These are phyloP conservation scores for Solanum paucissectum DNA, from an alignment of 257 asterid genomes.

Conservation along the genomic window DNA sequence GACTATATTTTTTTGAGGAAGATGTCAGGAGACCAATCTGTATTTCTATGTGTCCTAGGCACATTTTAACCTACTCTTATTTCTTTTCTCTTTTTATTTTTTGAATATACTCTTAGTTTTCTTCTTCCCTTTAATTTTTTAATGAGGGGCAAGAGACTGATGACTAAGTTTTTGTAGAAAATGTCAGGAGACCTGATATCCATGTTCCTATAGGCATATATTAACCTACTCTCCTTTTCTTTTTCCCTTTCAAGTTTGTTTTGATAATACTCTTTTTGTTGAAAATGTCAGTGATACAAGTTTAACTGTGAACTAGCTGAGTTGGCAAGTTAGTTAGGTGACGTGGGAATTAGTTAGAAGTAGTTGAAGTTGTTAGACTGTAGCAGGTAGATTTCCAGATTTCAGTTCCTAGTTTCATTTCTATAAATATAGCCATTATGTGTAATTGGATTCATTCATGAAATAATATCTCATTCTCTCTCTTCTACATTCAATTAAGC, in stretches of 20 bases:
- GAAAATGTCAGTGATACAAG: neutral
- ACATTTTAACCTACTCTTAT: neutral
- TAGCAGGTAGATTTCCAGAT: too few relatives aligned
- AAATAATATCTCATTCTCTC: too few relatives aligned
- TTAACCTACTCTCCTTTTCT: neutral
- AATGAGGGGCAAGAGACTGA: neutral
- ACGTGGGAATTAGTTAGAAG: too few relatives aligned
- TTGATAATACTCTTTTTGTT: neutral
- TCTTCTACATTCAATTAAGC: too few relatives aligned
- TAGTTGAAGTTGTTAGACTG: too few relatives aligned
- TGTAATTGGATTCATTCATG: too few relatives aligned
- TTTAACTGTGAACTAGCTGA: too few relatives aligned
- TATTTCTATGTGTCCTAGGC: neutral
- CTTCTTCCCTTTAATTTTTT: neutral
- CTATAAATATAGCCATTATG: too few relatives aligned
- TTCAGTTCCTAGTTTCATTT: too few relatives aligned
- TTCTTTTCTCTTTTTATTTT: neutral
- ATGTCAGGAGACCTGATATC: neutral
- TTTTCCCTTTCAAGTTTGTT: neutral
- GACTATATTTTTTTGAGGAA: neutral
- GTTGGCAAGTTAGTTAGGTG: too few relatives aligned
- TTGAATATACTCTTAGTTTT: neutral
- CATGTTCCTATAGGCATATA: neutral
- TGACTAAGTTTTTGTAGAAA: neutral
- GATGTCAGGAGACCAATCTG: neutral